Evolutionary conservation across 1,284 basidiomycete species (phyloP), one percentile per base, ranked within the genome.

Genomic region (Ganoderma boninense): DNA sequence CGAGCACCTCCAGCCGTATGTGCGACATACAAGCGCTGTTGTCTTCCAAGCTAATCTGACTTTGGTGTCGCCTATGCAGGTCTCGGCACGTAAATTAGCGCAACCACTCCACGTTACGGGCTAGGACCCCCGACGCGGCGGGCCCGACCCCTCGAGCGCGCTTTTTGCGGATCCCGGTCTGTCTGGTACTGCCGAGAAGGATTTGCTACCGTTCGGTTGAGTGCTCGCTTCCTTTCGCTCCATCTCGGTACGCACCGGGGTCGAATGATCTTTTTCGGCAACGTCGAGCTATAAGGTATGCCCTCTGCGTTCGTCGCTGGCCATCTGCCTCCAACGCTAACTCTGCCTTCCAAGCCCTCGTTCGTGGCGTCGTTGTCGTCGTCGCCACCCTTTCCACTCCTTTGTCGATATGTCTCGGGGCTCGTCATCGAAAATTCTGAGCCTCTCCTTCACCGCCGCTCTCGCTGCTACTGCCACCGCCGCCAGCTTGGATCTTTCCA

Each of bases 401-500:
- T 57, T 57, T 57, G 26, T 35, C 32, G 29, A 57, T 29, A 57
- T 57, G 54, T 57, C 54, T 57, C 26, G 26, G 14, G 29, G 26
- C 26, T 57, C 54, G 16, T 7, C 29, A 7, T 20, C 32, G 5
- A 18, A 23, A 4, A 16, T 57, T 8, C 54, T 57, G 32, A 32
- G 54, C 11, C 29, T 57, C 23, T 35, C 54, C 6, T 32, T 57
- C 29, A 57, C 26, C 8, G 23, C 54, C 5, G 54, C 54, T 8
- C 54, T 57, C 8, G 54, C 54, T 18, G 54, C 29, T 20, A 57
- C 23, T 18, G 29, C 71, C 3, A 66, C 74, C 20, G 61, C 74
- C 32, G 69, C 74, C 10, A 69, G 72, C 52, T 66, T 79, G 18
- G 49, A 52, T 52, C 49, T 52, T 0, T 26, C 49, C 49, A 20